A percentile compares a stretch with the other conserved stretches of the same genome.
These are phyloP conservation scores for Apophysomyces ossiformis DNA, from an alignment of 371 early-diverging fungal species.

Conservation along the genomic window DNA sequence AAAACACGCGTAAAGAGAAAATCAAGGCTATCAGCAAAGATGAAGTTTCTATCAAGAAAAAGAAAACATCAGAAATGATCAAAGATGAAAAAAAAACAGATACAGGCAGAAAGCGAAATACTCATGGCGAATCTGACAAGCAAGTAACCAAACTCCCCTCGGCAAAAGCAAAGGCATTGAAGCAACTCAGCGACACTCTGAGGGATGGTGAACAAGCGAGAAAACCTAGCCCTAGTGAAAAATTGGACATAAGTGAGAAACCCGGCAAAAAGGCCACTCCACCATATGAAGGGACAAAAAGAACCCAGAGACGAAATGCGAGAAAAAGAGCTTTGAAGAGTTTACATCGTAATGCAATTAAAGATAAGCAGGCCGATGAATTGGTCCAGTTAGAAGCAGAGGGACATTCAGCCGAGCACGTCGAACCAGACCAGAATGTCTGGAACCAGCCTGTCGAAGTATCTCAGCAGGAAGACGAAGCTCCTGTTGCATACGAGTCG, in stretches of 20 bases:
- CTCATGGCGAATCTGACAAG: too few species aligned
- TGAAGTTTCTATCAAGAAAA: background rate
- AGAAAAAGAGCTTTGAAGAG: background rate
- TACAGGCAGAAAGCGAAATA: background rate
- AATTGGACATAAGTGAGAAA: background rate
- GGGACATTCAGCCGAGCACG: too few species aligned
- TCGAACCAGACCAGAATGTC: too few species aligned
- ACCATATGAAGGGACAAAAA: background rate
- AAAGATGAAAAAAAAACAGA: background rate
- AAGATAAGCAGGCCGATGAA: background rate
- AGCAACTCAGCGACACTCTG: too few species aligned
- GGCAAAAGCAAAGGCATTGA: too few species aligned
- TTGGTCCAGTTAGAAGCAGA: background rate
- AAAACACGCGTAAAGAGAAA: background rate
- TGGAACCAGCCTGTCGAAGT: background rate
- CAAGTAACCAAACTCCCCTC: too few species aligned
- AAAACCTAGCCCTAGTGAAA: background rate
- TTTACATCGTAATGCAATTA: background rate
- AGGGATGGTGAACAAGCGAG: too few species aligned
- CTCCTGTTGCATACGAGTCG: background rate
- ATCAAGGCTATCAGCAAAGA: background rate
- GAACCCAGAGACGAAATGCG: constrained; percentile 1
- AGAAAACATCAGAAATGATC: background rate
- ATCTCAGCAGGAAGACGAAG: background rate
- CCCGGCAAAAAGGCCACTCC: background rate